These are phyloP conservation scores for Isoetes engelmannii DNA, from an alignment of 83 land plant genomes.

Conservation along the genomic window DNA sequence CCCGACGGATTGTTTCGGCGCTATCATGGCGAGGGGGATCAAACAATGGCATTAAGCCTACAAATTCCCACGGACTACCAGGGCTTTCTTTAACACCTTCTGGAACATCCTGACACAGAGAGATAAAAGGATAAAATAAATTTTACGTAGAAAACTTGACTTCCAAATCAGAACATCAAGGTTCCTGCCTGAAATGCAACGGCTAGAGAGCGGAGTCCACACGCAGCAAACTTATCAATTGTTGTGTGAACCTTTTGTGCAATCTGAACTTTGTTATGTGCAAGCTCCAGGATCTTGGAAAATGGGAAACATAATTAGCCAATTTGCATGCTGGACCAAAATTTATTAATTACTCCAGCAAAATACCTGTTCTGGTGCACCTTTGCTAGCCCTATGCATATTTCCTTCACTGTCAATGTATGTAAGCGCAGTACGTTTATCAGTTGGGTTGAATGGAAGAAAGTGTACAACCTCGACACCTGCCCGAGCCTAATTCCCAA, in stretches of 20 bases:
- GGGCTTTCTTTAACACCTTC: constrained; percentile 46
- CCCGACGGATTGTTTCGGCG: constrained; percentile 49
- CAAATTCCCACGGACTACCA: constrained; percentile 51
- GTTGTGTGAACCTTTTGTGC: constrained; percentile 17
- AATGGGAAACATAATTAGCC: not conserved
- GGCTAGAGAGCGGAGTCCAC: constrained; percentile 41
- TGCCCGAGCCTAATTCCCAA: constrained; percentile 40
- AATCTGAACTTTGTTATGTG: constrained; percentile 1
- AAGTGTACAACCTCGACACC: constrained; percentile 51
- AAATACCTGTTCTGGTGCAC: constrained; percentile 53
- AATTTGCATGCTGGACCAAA: not conserved
- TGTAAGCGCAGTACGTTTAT: constrained; percentile 57
- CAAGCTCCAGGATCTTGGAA: constrained; percentile 7
- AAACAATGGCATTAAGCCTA: constrained; percentile 48
- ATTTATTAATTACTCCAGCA: not conserved
- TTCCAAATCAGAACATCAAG: not conserved
- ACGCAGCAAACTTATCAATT: constrained; percentile 28
- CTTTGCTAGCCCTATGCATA: constrained; percentile 25
- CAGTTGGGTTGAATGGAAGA: constrained; percentile 58
- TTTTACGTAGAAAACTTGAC: not conserved
- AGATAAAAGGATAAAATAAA: not conserved
- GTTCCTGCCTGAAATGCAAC: constrained; percentile 47
- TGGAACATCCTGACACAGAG: constrained; percentile 40
- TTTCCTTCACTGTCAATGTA: constrained; percentile 47
- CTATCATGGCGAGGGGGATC: constrained; percentile 67